Percentiles rank a stretch among this genome's conserved stretches.
These are phyloP conservation scores for Penicillium sclerotigenum DNA, from an alignment of 2,329 filamentous ascomycete species.

Conservation along the genomic window DNA sequence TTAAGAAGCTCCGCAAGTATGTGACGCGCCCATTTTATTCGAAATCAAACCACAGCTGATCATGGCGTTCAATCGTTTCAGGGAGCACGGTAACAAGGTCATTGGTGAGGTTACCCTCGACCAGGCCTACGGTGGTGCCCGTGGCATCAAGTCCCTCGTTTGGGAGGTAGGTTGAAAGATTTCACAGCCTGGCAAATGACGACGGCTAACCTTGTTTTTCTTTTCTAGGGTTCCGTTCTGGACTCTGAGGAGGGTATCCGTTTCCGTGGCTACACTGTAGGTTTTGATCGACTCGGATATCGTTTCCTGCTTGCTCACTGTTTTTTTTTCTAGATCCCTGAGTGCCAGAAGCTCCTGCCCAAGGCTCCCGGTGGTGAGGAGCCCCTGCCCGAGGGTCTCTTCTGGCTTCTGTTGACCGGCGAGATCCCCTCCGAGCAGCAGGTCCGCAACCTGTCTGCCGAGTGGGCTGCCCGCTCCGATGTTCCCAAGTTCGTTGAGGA, in stretches of 20 bases:
- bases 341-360: conserved; percentile 95
- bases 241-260: conserved; percentile 99
- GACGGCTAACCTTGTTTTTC: conserved; percentile 11
- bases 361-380: conserved; percentile 96
- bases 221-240: conserved; percentile 73
- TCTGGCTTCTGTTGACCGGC: conserved; percentile 98
- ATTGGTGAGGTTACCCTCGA: conserved; percentile 97
- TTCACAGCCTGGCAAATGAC: background rate
- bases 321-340: conserved; percentile 64
- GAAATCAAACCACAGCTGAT: conserved; percentile 17
- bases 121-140: conserved; percentile 98
- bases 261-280: conserved; percentile 91
- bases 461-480: conserved; percentile 97
- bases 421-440: conserved; percentile 98
- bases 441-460: conserved; percentile 94
- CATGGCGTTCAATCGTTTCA: conserved; percentile 40
- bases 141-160: conserved; percentile 96
- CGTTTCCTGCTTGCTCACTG: conserved; percentile 19
- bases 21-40: conserved; percentile 34
- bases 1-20: conserved; percentile 97
- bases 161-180: conserved; percentile 66
- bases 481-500: conserved; percentile 98
- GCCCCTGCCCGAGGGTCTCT: conserved; percentile 97
- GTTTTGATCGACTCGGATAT: conserved; percentile 19
- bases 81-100: conserved; percentile 92